These are phyloP conservation scores for Meripilus lineatus DNA, from an alignment of 1,284 basidiomycete genomes.

Conservation along the genomic window DNA sequence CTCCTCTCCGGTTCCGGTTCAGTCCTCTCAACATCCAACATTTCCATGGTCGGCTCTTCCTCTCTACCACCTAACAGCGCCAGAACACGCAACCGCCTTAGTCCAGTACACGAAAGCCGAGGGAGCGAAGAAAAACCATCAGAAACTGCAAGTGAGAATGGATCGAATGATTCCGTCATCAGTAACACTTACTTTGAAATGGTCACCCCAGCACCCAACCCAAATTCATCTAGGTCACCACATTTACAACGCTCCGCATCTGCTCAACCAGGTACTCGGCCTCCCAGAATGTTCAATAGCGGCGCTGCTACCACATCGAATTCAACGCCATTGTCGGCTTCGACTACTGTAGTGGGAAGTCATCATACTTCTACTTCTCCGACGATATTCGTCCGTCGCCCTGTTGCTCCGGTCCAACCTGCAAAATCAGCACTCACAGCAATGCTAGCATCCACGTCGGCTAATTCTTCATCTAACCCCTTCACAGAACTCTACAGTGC, in stretches of 20 bases:
- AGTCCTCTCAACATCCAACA: slow-evolving; percentile 40
- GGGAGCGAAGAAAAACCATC: slow-evolving; percentile 21
- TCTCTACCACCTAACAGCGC: slow-evolving; percentile 36
- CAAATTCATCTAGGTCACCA: slow-evolving; percentile 8
- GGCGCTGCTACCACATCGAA: too few species aligned
- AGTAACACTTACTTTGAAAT: slow-evolving; percentile 43
- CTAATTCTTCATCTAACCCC: slow-evolving; percentile 40
- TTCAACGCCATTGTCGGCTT: slow-evolving; percentile 1
- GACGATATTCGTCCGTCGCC: slow-evolving; percentile 46
- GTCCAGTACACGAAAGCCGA: slow-evolving; percentile 59
- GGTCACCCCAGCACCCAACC: slow-evolving; percentile 31
- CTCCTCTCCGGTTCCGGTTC: slow-evolving; percentile 48
- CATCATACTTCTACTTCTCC: not conserved
- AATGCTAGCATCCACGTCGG: slow-evolving; percentile 45
- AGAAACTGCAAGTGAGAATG: slow-evolving; percentile 20
- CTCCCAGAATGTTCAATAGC: not conserved
- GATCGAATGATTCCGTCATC: not conserved
- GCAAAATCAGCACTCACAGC: slow-evolving; percentile 69
- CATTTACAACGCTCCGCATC: too few species aligned
- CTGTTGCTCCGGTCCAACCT: slow-evolving; percentile 37
- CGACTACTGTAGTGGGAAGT: too few species aligned
- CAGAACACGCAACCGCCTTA: slow-evolving; percentile 50
- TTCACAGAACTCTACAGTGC: slow-evolving; percentile 80
- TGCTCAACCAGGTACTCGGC: slow-evolving; percentile 7
- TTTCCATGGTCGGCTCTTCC: slow-evolving; percentile 44